Percentiles rank a stretch among this genome's conserved stretches.
Evolutionary conservation across 371 early-diverging fungal genomes (phyloP).

Genomic region (Lichtheimia ramosa): DNA sequence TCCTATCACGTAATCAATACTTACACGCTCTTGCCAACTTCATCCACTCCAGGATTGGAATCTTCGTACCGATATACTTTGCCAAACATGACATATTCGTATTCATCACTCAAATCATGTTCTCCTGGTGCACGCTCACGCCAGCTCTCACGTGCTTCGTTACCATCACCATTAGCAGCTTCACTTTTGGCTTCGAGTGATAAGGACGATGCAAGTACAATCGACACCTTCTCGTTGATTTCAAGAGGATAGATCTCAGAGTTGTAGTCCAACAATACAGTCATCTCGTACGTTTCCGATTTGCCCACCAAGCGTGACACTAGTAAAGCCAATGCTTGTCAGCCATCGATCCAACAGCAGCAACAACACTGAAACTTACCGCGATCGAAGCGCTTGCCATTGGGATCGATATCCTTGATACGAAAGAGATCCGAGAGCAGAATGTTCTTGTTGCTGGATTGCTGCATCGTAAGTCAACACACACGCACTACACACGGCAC

Average conservation of each 20-base stretch:
- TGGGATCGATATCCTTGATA: slow-evolving; percentile 85
- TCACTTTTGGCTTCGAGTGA: slow-evolving; percentile 43
- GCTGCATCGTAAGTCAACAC: neutral
- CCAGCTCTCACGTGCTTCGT: slow-evolving; percentile 61
- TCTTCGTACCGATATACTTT: slow-evolving; percentile 95
- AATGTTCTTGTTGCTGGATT: slow-evolving; percentile 40
- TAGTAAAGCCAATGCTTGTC: slow-evolving; percentile 15
- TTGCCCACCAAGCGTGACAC: slow-evolving; percentile 90
- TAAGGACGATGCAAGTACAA: slow-evolving; percentile 81
- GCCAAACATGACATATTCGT: slow-evolving; percentile 97
- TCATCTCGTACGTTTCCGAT: slow-evolving; percentile 87
- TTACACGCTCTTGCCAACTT: slow-evolving; percentile 70
- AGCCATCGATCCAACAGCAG: too few relatives aligned
- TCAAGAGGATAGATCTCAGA: slow-evolving; percentile 89
- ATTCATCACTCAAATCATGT: slow-evolving; percentile 86
- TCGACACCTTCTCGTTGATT: slow-evolving; percentile 80
- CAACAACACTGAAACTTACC: slow-evolving; percentile 45
- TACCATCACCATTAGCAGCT: slow-evolving; percentile 24
- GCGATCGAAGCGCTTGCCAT: slow-evolving; percentile 93
- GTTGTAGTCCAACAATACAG: slow-evolving; percentile 89
- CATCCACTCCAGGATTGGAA: slow-evolving; percentile 43
- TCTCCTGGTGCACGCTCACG: slow-evolving; percentile 66
- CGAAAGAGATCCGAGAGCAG: slow-evolving; percentile 88
- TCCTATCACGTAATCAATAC: slow-evolving; percentile 22
- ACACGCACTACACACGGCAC: neutral